Evolutionary conservation across 2,329 filamentous ascomycete species (phyloP), one percentile per base, ranked within the genome.

Genomic region (Coniella vitis): DNA sequence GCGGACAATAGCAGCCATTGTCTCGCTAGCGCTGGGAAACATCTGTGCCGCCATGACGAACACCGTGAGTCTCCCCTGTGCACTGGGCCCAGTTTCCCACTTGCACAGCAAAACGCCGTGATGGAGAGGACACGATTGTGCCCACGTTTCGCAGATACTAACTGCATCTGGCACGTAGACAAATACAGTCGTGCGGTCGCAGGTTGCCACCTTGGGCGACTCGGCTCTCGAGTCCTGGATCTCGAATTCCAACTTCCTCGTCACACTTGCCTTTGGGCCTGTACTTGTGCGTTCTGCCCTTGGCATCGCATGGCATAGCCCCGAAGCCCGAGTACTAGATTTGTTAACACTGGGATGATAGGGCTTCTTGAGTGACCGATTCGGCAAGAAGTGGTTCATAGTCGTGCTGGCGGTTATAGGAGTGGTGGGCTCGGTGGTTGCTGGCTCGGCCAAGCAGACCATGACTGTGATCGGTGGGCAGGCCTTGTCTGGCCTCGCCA

Each of bases 381-480:
- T 51, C 21, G 44, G 48, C 8, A 51, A 51, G 14, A 47, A 41
- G 13, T 51, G 48, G 48, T 43, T 51, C 38, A 51, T 51, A 12
- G 36, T 51, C 13, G 22, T 38, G 17, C 19, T 38, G 29, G 34
- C 48, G 14, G 14, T 36, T 1, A 42, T 47, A 12, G 48, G 48
- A 13, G 48, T 51, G 3, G 35, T 51, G 8, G 48, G 48, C 20
- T 35, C 38, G 2, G 45, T 45, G 4, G 13, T 51, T n/a, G 39
- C 48, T 3, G 48, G 38, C n/a, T 51, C 48, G 4, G 48, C 48
- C 4, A 45, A 51, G 19, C 16, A 38, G 13, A 51, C 44, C 17
- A 22, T 32, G 3, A 42, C 31, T 3, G 25, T 51, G 19, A 47
- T 51, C 29, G 48, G 44, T 9, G 48, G 48, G 8, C 45, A 51